These are phyloP conservation scores for Tetragonia tetragonoides DNA, from an alignment of 148 eudicot species.

Conservation along the genomic window DNA sequence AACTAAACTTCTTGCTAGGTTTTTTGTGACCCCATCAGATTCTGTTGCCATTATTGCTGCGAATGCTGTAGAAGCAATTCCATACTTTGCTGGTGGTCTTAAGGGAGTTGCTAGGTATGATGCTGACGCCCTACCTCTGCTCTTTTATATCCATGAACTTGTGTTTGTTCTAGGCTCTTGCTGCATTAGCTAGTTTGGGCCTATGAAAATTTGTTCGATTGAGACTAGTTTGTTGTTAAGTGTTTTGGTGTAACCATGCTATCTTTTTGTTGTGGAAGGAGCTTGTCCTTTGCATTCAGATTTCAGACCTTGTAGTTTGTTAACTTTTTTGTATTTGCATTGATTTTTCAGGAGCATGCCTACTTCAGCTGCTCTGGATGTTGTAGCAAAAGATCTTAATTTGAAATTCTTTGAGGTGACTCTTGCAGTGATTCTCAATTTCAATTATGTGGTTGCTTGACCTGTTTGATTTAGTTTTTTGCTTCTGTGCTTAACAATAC, in stretches of 20 bases:
- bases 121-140: slow-evolving; percentile 5
- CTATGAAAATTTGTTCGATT: too few relatives aligned
- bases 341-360: slow-evolving; percentile 88
- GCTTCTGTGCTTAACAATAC: neutral
- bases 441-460: neutral
- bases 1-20: slow-evolving; percentile 48
- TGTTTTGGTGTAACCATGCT: neutral
- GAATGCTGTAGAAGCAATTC: slow-evolving; percentile 84
- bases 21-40: slow-evolving; percentile 96
- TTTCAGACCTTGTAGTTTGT: neutral
- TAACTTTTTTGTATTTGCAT: slow-evolving; percentile 12
- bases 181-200: too few relatives aligned
- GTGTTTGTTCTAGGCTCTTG: too few relatives aligned
- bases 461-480: slow-evolving; percentile 1
- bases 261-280: neutral
- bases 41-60: slow-evolving; percentile 99
- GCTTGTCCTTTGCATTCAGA: slow-evolving; percentile 13
- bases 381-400: slow-evolving; percentile 79
- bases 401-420: slow-evolving; percentile 90
- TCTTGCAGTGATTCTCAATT: slow-evolving; percentile 1
- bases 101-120: slow-evolving; percentile 94
- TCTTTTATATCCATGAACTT: neutral
- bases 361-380: slow-evolving; percentile 97
- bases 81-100: slow-evolving; percentile 90
- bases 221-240: too few relatives aligned